Evolutionary conservation across 305 asterid species (phyloP), one percentile per base, ranked within the genome.

Genomic region (Fraxinus platypoda): DNA sequence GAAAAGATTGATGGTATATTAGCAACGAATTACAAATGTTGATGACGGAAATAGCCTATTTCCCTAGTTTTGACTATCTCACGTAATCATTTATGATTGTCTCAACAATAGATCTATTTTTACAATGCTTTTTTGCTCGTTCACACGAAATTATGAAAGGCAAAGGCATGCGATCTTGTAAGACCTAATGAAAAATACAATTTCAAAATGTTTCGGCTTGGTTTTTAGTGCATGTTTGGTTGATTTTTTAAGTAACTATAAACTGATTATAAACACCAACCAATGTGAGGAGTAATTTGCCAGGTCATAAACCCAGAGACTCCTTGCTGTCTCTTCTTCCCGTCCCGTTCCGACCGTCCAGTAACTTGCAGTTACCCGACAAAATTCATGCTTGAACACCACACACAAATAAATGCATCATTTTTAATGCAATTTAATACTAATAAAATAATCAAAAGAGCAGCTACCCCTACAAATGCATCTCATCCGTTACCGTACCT

Each of bases 401-500:
- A 7, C 26, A n/a, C 26, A 57, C 4, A 57, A 19, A 57, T 19
- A 19, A 19, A 57, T 57, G 64, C 59, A 49, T 49, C 6, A 54
- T n/a, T 54, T 54, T 54, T 54, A n/a, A 54, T 54, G 68, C 68
- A 57, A 57, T 57, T 57, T 19, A 57, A 57, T 17, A 52, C 49
- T 38, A 38, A 17, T 17, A 52, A 19, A 57, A 57, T 57, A 57
- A 57, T 57, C 68, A 80, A 87, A 71, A 33, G 21, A 37, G 62
- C 80, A 79, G 17, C 33, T 64, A 70, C 76, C 35, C 85, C 12
- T 80, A 82, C 85, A 87, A 88, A 89, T 87, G 89, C 87, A 88
- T 90, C 91, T 80, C 89, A 87, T 80, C 88, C 90, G 68, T 86
- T 87, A 78, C 90, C 89, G 85, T 79, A 84, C 83, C 87, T 83